Base-by-base conservation (phyloP, 257 asterid genomes). In the Ophiorrhiza pumila region DNA sequence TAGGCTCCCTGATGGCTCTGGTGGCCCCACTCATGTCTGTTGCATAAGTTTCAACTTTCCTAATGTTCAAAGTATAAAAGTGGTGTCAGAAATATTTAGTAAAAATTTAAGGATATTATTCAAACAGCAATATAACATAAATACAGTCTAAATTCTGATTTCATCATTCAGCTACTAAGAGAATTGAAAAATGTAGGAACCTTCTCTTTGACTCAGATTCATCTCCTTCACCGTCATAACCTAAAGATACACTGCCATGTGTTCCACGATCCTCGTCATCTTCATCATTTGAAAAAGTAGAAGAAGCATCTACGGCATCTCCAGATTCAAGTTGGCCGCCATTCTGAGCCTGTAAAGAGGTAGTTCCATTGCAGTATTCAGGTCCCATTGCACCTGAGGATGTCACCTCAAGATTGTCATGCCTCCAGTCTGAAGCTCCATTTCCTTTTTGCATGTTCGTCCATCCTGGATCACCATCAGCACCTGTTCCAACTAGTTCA, bases 151-250 rank as follows among this genome's bases (percentile, higher is more conserved):
- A 75, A 65, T 31, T 37, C 22, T 56, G 41, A 31, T 29, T 32
- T 39, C 34, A 41, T 68, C 23, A 60, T 60, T 25, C 7, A 31
- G 62, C n/a, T 27, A 13, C 25, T 27, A 71, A 55, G 12, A 34
- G 25, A 37, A 23, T 8, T 32, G 17, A 57, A 56, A 79, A 76
- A 70, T 45, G 50, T 39, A 66, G 69, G 73, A 57, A 88, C 97
- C 99, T 90, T 84, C 95, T 84, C 84, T 91, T 94, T 27, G 97
- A 87, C 74, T 91, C 96, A 0, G 86, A 80, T 81, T 88, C 98
- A 69, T 89, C 96, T 73, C 87, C 96, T 83, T 88, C 98, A 55
- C 84, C 96, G 22, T 84, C 93, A 75, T 76, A 78, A 68, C 92
- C 96, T 69, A 87, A 68, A 4, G 98, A 87, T 7, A 75, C 84